Percentiles rank a stretch among this genome's conserved stretches.
Conservation (phyloP, 805 yeast species). For the Sugiyamaella smithiae region DNA sequence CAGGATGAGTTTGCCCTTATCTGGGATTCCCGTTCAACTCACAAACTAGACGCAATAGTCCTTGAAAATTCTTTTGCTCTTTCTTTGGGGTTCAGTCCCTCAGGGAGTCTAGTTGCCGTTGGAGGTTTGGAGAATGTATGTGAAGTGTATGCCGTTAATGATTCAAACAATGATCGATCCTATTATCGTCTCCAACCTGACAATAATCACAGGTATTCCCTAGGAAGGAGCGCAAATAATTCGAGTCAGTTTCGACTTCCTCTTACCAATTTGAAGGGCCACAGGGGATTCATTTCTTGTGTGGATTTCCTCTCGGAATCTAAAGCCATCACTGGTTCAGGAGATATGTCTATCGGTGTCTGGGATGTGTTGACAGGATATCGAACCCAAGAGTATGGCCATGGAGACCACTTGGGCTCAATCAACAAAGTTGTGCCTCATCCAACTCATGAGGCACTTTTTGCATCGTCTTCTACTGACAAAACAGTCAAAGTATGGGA, state of each 20-base stretch:
- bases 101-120: slow-evolving; percentile 63
- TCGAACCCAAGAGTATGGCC: slow-evolving; percentile 31
- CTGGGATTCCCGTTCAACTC: slow-evolving; percentile 77
- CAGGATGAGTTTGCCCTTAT: slow-evolving; percentile 83
- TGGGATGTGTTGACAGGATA: slow-evolving; percentile 76
- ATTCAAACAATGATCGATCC: slow-evolving; percentile 12
- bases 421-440: slow-evolving; percentile 59
- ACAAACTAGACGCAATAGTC: slow-evolving; percentile 66
- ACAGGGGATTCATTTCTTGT: slow-evolving; percentile 76
- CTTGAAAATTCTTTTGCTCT: slow-evolving; percentile 78
- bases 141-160: slow-evolving; percentile 51
- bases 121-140: slow-evolving; percentile 83
- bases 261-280: slow-evolving; percentile 66
- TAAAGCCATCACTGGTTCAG: slow-evolving; percentile 65
- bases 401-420: slow-evolving; percentile 43
- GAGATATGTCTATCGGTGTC: slow-evolving; percentile 72
- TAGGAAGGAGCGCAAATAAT: neutral
- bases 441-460: slow-evolving; percentile 52
- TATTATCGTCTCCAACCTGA: neutral
- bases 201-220: neutral
- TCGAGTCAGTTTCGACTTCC: slow-evolving; percentile 17
- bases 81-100: slow-evolving; percentile 69
- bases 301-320: slow-evolving; percentile 61
- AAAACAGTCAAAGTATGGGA: slow-evolving; percentile 81
- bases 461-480: slow-evolving; percentile 71